phyloP scores from a whole-genome alignment of 495 filamentous ascomycete species.

The Penicillium pancosmium region DNA sequence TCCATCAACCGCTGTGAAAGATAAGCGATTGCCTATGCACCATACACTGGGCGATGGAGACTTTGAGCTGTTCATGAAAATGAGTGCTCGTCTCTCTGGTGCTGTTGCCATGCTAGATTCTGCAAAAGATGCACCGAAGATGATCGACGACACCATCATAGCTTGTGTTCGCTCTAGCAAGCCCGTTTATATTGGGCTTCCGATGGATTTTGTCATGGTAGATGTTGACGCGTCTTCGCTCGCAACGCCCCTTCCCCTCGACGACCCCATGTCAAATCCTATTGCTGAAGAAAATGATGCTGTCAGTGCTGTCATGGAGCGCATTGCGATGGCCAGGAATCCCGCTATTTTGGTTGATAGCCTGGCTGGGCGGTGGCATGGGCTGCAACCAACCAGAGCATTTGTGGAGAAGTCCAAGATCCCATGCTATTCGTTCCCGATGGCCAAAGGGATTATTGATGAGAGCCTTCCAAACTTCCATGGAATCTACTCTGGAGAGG shows the following conservation, averaged over 20 bases:
- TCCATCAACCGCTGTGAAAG: conserved; percentile 27
- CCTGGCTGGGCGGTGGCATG: conserved; percentile 8
- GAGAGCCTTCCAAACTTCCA: conserved; percentile 12
- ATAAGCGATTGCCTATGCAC: conserved; percentile 34
- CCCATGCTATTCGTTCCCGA: conserved; percentile 10
- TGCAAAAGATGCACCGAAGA: conserved; percentile 6
- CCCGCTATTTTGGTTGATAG: conserved; percentile 16
- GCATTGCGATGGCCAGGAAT: conserved; percentile 1
- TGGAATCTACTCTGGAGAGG: conserved; percentile 1
- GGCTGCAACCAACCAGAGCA: conserved; percentile 1
- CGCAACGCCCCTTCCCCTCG: not conserved
- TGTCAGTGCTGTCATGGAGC: conserved; percentile 3
- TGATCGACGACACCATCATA: conserved; percentile 17
- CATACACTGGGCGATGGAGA: conserved; percentile 46
- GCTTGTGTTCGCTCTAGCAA: conserved; percentile 15
- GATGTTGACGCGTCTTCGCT: conserved; percentile 16
- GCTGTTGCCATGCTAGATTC: conserved; percentile 9
- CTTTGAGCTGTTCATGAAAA: conserved; percentile 34
- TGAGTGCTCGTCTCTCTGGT: conserved; percentile 22
- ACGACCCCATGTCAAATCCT: not conserved
- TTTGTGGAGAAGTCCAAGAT: conserved; percentile 14
- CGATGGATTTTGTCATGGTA: conserved; percentile 13
- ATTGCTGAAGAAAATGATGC: conserved; percentile 4
- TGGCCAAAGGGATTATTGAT: conserved; percentile 19
- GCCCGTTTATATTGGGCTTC: conserved; percentile 18